These are phyloP conservation scores for Sideroxylon spinosum DNA, from an alignment of 179 eudicot genomes.

Conservation along the genomic window DNA sequence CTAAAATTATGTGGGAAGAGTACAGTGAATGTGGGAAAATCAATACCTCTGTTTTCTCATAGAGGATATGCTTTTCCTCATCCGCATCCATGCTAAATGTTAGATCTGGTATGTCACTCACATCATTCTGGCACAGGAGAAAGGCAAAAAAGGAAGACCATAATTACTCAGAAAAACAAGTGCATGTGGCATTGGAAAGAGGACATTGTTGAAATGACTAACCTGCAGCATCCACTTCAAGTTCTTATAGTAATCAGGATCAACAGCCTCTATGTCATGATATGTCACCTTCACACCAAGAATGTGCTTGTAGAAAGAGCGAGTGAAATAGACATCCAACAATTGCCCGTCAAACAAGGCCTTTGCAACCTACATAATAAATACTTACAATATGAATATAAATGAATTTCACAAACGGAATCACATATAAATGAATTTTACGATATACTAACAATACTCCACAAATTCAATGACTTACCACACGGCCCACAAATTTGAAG, in stretches of 20 bases:
- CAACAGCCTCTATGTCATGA: constrained; percentile 98
- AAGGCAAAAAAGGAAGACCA: constrained; percentile 4
- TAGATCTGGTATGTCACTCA: constrained; percentile 84
- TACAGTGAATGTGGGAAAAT: background rate
- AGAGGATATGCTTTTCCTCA: constrained; percentile 91
- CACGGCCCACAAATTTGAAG: constrained; percentile 98
- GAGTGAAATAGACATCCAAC: constrained; percentile 93
- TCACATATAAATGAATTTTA: background rate
- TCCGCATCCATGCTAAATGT: constrained; percentile 99
- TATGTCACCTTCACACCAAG: constrained; percentile 97
- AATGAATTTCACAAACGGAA: background rate
- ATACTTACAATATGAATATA: background rate
- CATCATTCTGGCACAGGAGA: constrained; percentile 64
- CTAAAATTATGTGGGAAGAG: background rate
- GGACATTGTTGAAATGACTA: constrained; percentile 18
- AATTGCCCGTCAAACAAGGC: constrained; percentile 95
- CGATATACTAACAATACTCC: background rate
- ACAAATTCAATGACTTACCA: constrained; percentile 45
- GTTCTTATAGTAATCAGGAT: constrained; percentile 96
- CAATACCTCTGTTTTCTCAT: constrained; percentile 93
- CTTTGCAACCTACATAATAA: constrained; percentile 68
- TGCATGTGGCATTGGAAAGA: background rate
- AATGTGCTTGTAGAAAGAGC: constrained; percentile 98
- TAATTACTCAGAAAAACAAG: constrained; percentile 8
- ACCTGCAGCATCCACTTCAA: constrained; percentile 99